Evolutionary conservation across 2,329 filamentous ascomycete species (phyloP).

Genomic region (Neoscytalidium dimidiatum): DNA sequence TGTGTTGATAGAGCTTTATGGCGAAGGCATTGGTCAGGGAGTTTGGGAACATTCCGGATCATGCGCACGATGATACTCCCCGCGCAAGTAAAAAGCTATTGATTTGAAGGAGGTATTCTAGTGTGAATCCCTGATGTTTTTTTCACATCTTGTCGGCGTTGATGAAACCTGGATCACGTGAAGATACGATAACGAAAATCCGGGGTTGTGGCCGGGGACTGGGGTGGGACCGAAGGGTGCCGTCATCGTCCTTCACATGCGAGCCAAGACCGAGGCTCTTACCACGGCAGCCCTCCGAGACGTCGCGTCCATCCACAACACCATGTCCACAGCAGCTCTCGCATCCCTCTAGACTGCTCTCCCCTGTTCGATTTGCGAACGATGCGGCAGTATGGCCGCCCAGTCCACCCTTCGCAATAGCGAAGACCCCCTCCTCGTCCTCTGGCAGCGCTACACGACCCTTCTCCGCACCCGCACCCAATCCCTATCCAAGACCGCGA

Average conservation of each 20-base stretch:
- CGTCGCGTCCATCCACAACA: not conserved
- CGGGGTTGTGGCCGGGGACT: not conserved
- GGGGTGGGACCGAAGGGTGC: not conserved
- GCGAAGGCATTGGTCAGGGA: not conserved
- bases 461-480: slow-evolving; percentile 55
- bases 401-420: slow-evolving; percentile 73
- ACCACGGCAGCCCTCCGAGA: not conserved
- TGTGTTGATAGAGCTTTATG: not conserved
- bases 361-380: slow-evolving; percentile 1
- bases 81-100: slow-evolving; percentile 2
- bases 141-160: too few species aligned
- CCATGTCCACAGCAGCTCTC: not conserved
- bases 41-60: not conserved
- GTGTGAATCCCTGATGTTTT: not conserved
- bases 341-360: not conserved
- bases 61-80: not conserved
- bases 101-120: not conserved
- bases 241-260: slow-evolving; percentile 16
- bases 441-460: slow-evolving; percentile 52
- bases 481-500: slow-evolving; percentile 68
- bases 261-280: slow-evolving; percentile 6
- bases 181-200: slow-evolving; percentile 10
- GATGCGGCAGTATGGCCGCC: slow-evolving; percentile 65
- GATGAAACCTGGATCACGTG: too few species aligned
- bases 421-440: slow-evolving; percentile 47